Conservation (phyloP, 2,329 filamentous ascomycete species). For the Tricladium varicosporioides region DNA sequence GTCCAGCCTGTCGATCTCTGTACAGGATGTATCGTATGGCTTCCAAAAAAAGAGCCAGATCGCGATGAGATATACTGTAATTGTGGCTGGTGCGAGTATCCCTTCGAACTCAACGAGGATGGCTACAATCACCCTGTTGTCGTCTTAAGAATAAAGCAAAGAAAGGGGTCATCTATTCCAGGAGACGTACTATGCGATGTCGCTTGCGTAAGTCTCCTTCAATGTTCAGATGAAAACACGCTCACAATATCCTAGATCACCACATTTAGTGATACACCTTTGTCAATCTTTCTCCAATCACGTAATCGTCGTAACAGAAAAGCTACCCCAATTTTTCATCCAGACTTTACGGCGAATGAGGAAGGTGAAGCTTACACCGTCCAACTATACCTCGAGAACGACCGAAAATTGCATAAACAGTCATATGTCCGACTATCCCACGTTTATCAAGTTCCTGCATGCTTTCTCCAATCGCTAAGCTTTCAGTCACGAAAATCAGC, state of each 20-base stretch:
- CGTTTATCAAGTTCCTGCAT: constrained; percentile 11
- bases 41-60: constrained; percentile 6
- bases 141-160: constrained; percentile 15
- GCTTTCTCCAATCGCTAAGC: background rate
- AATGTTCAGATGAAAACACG: background rate
- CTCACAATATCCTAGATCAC: constrained; percentile 10
- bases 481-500: constrained; percentile 2
- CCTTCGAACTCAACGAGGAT: constrained; percentile 11
- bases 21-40: constrained; percentile 22
- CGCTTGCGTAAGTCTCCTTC: constrained; percentile 11
- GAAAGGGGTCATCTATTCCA: constrained; percentile 6
- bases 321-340: constrained; percentile 15
- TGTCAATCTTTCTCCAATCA: constrained; percentile 8
- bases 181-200: constrained; percentile 23
- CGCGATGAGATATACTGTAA: constrained; percentile 12
- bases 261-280: constrained; percentile 13
- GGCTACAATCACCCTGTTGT: constrained; percentile 20
- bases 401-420: constrained; percentile 15
- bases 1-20: constrained; percentile 14
- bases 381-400: constrained; percentile 17
- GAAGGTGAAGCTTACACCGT: background rate
- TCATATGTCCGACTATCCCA: constrained; percentile 20
- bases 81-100: constrained; percentile 7
- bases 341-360: constrained; percentile 1
- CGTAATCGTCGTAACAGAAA: background rate